phyloP scores from a whole-genome alignment of 139 green algal species.

The Chlamydomonas sp. region DNA sequence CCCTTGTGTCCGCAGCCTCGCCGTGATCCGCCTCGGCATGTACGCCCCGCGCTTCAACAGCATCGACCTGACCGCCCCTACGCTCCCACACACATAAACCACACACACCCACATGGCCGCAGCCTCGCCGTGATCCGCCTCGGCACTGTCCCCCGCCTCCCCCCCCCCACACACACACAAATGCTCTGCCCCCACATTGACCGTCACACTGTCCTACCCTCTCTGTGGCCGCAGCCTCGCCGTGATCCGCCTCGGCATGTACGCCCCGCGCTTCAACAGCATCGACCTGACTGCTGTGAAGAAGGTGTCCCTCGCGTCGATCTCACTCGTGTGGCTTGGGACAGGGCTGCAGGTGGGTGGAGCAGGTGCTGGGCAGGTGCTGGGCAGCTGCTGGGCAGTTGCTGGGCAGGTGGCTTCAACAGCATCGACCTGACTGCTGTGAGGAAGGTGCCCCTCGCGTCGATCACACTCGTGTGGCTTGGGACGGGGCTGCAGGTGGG shows the following conservation, averaged over 20 bases:
- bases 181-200: no score
- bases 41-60: conserved; percentile 21
- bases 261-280: conserved; percentile 20
- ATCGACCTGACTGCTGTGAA: conserved; percentile 36
- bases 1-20: no score
- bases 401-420: no score
- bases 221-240: no score
- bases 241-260: conserved; percentile 32
- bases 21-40: conserved; percentile 33
- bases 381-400: no score
- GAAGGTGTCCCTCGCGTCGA: conserved; percentile 27
- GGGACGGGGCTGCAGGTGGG: background rate
- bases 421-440: conserved; percentile 6
- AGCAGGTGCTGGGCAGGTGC: background rate
- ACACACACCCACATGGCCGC: no score
- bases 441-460: conserved; percentile 33
- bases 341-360: background rate
- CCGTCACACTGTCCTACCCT: conserved; percentile 14
- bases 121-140: conserved; percentile 31
- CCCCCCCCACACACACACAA: no score
- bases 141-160: conserved; percentile 22
- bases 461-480: conserved; percentile 21
- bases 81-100: no score
- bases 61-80: background rate
- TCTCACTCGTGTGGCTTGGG: conserved; percentile 21